Evolutionary conservation across 2,329 filamentous ascomycete genomes (phyloP).

Genomic region (Sphaerulina musiva): DNA sequence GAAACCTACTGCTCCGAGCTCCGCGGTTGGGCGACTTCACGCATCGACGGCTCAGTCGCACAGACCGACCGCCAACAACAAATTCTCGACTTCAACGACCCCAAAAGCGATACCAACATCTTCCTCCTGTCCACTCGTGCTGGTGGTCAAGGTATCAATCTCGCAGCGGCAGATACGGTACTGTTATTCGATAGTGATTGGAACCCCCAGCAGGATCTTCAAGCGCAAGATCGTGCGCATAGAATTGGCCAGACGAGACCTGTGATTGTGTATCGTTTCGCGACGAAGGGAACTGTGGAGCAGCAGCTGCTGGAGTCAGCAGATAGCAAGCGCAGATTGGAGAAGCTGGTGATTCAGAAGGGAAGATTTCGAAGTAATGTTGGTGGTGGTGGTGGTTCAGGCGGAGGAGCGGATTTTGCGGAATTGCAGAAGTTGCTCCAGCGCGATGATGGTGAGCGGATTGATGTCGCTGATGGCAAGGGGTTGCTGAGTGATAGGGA

Average conservation of each 20-base stretch:
- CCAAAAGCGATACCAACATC: constrained; percentile 48
- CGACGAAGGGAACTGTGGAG: constrained; percentile 88
- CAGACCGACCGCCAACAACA: constrained; percentile 53
- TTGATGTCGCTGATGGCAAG: constrained; percentile 52
- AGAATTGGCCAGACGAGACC: constrained; percentile 89
- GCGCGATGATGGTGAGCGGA: constrained; percentile 61
- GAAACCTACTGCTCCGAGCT: constrained; percentile 78
- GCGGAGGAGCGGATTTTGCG: constrained; percentile 40
- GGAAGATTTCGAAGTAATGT: constrained; percentile 60
- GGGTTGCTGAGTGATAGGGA: constrained; percentile 70
- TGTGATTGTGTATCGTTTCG: constrained; percentile 87
- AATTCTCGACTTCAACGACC: constrained; percentile 45
- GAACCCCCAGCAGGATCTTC: constrained; percentile 95
- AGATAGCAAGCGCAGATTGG: constrained; percentile 82
- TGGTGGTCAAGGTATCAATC: constrained; percentile 91
- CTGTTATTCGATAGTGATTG: constrained; percentile 86
- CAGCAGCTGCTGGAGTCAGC: constrained; percentile 79
- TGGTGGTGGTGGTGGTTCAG: constrained; percentile 43
- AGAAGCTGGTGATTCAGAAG: constrained; percentile 94
- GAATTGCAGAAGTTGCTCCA: constrained; percentile 44
- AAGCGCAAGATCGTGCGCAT: constrained; percentile 92
- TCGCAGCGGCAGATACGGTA: constrained; percentile 85
- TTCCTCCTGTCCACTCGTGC: constrained; percentile 88
- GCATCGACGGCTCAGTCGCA: constrained; percentile 82
- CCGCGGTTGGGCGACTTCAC: constrained; percentile 72